Base-by-base conservation (phyloP, 2,329 filamentous ascomycete genomes). In the Claviceps pusilla region DNA sequence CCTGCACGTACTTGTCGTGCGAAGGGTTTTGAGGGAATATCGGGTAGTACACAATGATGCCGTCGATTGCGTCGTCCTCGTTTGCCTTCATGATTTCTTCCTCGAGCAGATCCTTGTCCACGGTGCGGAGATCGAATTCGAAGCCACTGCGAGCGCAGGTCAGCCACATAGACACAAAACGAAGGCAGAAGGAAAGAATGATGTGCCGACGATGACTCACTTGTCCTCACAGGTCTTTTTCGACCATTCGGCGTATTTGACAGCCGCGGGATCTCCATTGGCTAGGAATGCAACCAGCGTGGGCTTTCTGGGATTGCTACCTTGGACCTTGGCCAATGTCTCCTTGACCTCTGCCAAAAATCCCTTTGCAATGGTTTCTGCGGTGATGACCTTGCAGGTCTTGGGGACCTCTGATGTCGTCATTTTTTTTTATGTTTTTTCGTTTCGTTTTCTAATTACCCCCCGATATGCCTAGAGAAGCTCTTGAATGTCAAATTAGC, bases 1-100 rank as follows among this genome's bases (percentile, higher is more conserved):
- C 90, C 72, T 97, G 91, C 60, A 98, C 82, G 69, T 97, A 97
- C 69, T 87, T 86, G 71, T 98, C 93, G 70, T 95, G 89, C 33
- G 82, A 79, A 52, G 84, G 85, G 73, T 89, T 86, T 70, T 75
- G 73, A 16, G 77, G 77, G 69, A 96, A 97, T 71, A 98, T 94
- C 54, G 93, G 93, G 70, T 97, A 98, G 78, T 98, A 98, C 66
- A 98, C 87, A 60, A 98, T 94, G 66, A 96, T 95, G 62, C 80
- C 91, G 70, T 95, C 87, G 58, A 96, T 81, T 16, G 71, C 65
- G 55, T 77, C 67, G 69, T 97, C 88, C 37, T 79, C 73, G 70
- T 98, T 98, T 65, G 91, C 91, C 60, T 79, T 77, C 61, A 91
- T 79, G 65, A 98, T 86, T 60, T 84, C 83, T 62, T 95, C 88